Conservation (phyloP, 352 stramenopile species). For the Phytophthora citricola region DNA sequence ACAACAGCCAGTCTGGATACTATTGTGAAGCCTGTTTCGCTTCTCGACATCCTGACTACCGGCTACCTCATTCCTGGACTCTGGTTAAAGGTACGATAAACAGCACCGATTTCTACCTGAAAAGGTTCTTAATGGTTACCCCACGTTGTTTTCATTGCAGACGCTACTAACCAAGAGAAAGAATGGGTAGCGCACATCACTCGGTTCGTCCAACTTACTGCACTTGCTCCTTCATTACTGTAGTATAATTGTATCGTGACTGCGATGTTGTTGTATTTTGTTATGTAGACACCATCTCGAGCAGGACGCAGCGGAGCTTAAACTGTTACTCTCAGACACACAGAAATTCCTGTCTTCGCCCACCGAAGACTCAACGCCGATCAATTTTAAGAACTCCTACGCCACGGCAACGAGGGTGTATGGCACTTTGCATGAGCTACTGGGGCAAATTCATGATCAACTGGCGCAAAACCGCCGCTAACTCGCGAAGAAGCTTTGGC, state of each 20-base stretch:
- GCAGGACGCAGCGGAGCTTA: constrained; percentile 67
- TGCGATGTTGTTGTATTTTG: background rate
- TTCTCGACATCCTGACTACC: constrained; percentile 58
- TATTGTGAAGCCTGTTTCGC: constrained; percentile 80
- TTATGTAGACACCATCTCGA: constrained; percentile 63
- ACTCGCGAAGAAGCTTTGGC: constrained; percentile 60
- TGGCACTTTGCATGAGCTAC: constrained; percentile 46
- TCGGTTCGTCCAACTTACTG: constrained; percentile 37
- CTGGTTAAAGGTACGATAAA: constrained; percentile 43
- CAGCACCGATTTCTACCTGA: background rate
- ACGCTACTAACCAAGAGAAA: constrained; percentile 61
- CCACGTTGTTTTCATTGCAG: constrained; percentile 17
- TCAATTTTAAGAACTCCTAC: constrained; percentile 59
- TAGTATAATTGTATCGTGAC: too few species aligned
- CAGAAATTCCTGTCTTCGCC: constrained; percentile 43
- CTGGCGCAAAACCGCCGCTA: constrained; percentile 46
- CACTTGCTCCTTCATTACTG: background rate
- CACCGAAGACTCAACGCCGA: constrained; percentile 5
- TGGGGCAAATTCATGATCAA: constrained; percentile 57
- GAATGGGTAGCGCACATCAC: constrained; percentile 70
- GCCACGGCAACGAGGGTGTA: constrained; percentile 47
- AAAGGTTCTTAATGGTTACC: constrained; percentile 3
- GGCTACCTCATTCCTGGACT: constrained; percentile 61
- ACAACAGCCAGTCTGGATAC: constrained; percentile 50
- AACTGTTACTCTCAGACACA: constrained; percentile 60